Percentiles rank a stretch among this genome's conserved stretches.
phyloP scores from a whole-genome alignment of 352 stramenopile species.

The Globisporangium carolinianum region DNA sequence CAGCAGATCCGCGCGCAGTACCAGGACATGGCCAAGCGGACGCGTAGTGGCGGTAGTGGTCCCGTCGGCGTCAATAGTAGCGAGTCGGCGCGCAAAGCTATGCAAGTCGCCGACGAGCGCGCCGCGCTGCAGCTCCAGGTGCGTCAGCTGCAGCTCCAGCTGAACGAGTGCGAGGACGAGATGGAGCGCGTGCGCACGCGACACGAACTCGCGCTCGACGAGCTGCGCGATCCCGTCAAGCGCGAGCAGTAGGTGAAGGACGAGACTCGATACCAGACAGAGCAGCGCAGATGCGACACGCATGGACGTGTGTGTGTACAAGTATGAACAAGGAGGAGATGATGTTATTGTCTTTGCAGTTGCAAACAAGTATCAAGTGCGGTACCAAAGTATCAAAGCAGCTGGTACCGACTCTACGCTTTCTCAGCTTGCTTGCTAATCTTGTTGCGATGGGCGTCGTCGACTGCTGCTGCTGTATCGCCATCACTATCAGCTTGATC shows the following conservation, averaged over 20 bases:
- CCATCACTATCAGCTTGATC: background rate
- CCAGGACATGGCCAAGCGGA: conserved; percentile 28
- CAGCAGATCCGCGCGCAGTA: conserved; percentile 60
- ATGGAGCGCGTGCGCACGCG: conserved; percentile 69
- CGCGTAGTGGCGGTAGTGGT: conserved; percentile 7
- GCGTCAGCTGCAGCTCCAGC: conserved; percentile 53
- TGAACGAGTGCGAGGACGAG: conserved; percentile 77
- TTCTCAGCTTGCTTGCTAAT: too few species aligned
- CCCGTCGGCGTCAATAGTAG: too few species aligned
- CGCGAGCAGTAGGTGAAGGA: background rate
- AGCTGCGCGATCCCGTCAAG: conserved; percentile 13
- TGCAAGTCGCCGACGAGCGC: conserved; percentile 36
- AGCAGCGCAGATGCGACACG: background rate
- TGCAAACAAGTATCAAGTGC: too few species aligned
- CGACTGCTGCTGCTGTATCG: too few species aligned
- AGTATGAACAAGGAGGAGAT: background rate
- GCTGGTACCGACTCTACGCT: too few species aligned
- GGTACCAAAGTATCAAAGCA: too few species aligned
- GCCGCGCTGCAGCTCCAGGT: conserved; percentile 53
- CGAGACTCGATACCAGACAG: too few species aligned
- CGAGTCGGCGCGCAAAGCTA: conserved; percentile 25
- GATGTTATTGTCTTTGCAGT: too few species aligned
- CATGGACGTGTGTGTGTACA: background rate
- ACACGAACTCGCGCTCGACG: conserved; percentile 19
- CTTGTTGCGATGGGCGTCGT: too few species aligned